Evolutionary conservation across 1,139 yeast genomes (phyloP).

Genomic region (Schizosaccharomyces versatilis): DNA sequence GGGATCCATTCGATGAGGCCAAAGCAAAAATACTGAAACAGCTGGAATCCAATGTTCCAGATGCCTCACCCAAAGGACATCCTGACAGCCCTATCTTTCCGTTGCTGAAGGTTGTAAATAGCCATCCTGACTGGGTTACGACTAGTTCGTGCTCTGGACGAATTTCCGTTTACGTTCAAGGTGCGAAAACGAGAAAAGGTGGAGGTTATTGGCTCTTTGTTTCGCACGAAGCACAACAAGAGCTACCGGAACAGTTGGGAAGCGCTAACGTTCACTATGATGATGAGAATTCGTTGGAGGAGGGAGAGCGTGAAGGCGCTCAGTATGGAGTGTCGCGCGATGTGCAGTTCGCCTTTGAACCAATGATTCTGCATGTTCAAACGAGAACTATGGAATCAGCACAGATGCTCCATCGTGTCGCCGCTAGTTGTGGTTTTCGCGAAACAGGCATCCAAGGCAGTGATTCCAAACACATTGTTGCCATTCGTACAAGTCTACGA

Average conservation of each 20-base stretch:
- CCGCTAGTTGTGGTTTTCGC: conserved; percentile 68
- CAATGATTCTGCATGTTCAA: conserved; percentile 61
- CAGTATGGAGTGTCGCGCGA: conserved; percentile 7
- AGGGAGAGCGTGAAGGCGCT: conserved; percentile 15
- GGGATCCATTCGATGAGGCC: conserved; percentile 1
- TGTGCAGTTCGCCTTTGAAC: conserved; percentile 58
- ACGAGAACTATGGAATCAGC: conserved; percentile 43
- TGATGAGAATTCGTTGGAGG: background rate
- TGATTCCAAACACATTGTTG: background rate
- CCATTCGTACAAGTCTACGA: background rate
- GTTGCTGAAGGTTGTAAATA: conserved; percentile 42
- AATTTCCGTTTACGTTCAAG: conserved; percentile 61
- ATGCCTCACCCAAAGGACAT: conserved; percentile 65
- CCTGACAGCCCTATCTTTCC: conserved; percentile 53
- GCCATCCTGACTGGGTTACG: conserved; percentile 47
- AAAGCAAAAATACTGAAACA: conserved; percentile 2
- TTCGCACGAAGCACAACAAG: conserved; percentile 34
- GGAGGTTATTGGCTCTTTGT: conserved; percentile 70
- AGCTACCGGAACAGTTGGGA: background rate
- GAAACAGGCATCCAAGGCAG: conserved; percentile 43
- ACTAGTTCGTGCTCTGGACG: conserved; percentile 83
- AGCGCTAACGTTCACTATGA: background rate
- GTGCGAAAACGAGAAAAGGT: conserved; percentile 49
- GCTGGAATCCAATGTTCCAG: conserved; percentile 21
- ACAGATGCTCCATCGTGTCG: conserved; percentile 35